Percentiles rank a stretch among this genome's conserved stretches.
phyloP scores from a whole-genome alignment of 768 basidiomycete species.

The Suillus sp. region DNA sequence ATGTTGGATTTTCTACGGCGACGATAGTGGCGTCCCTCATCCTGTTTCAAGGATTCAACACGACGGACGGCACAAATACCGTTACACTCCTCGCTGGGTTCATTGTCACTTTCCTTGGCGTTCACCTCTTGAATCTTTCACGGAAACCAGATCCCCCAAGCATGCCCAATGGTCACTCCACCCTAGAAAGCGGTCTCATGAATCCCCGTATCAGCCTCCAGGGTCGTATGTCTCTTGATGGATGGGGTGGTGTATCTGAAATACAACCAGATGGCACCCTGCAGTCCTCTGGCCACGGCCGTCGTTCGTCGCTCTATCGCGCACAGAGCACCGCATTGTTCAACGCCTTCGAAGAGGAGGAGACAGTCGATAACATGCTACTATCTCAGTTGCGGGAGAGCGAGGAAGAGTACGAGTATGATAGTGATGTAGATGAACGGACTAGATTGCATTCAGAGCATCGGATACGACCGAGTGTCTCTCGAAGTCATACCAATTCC shows the following conservation, averaged over 20 bases:
- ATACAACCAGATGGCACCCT: constrained; percentile 29
- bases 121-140: constrained; percentile 89
- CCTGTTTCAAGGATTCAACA: constrained; percentile 97
- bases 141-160: constrained; percentile 54
- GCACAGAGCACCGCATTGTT: constrained; percentile 70
- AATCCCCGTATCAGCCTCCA: constrained; percentile 80
- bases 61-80: constrained; percentile 76
- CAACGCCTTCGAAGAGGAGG: constrained; percentile 69
- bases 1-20: constrained; percentile 92
- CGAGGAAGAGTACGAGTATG: constrained; percentile 55
- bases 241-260: constrained; percentile 53
- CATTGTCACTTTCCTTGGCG: constrained; percentile 91
- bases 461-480: constrained; percentile 34
- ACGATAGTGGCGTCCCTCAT: constrained; percentile 95
- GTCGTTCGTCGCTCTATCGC: constrained; percentile 66
- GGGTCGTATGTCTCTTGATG: constrained; percentile 80
- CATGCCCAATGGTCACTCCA: constrained; percentile 45
- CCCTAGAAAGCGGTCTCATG: constrained; percentile 68
- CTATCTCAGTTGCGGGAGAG: constrained; percentile 67
- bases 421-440: constrained; percentile 50
- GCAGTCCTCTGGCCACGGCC: constrained; percentile 52
- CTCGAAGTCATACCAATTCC: constrained; percentile 59
- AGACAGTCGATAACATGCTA: constrained; percentile 49
- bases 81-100: constrained; percentile 90
- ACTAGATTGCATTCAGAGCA: constrained; percentile 33